Percentiles rank a stretch among this genome's conserved stretches.
Conservation (phyloP, 345 rosid genomes). For the Citrus sp. region DNA sequence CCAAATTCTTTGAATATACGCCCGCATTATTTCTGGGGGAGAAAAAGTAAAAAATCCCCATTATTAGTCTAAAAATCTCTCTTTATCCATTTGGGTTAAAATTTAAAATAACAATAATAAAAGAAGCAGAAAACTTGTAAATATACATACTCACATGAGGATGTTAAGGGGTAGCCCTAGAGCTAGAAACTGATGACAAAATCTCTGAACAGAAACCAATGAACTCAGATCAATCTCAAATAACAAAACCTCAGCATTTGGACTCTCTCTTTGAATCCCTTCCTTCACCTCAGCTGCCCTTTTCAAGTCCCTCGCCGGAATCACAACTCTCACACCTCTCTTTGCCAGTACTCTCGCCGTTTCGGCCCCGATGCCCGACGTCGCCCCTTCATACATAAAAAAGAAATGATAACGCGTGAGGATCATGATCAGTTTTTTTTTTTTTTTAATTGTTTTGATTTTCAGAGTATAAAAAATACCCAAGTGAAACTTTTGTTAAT, state of each 20-base stretch:
- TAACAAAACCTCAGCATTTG: conserved; percentile 50
- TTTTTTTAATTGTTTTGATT: neutral
- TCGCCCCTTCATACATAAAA: conserved; percentile 53
- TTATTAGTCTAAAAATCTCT: neutral
- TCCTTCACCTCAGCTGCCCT: conserved; percentile 62
- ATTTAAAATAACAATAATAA: neutral
- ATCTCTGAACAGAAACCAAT: conserved; percentile 68
- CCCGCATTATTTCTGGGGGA: conserved; percentile 89
- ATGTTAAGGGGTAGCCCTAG: conserved; percentile 75
- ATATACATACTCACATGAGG: conserved; percentile 57
- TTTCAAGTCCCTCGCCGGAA: conserved; percentile 81
- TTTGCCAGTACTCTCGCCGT: conserved; percentile 81
- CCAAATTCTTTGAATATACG: conserved; percentile 67
- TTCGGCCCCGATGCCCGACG: conserved; percentile 93
- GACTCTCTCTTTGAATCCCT: conserved; percentile 51
- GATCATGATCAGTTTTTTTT: neutral
- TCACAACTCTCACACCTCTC: conserved; percentile 75
- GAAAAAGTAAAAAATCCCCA: conserved; percentile 1
- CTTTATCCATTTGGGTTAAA: neutral
- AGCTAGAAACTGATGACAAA: conserved; percentile 59
- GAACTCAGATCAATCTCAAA: conserved; percentile 82
- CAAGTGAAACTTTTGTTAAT: neutral
- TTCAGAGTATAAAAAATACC: neutral
- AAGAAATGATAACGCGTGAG: neutral
- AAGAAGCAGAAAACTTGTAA: neutral